These are phyloP conservation scores for Stephania japonica DNA, from an alignment of 164 flowering plant genomes.

Conservation along the genomic window DNA sequence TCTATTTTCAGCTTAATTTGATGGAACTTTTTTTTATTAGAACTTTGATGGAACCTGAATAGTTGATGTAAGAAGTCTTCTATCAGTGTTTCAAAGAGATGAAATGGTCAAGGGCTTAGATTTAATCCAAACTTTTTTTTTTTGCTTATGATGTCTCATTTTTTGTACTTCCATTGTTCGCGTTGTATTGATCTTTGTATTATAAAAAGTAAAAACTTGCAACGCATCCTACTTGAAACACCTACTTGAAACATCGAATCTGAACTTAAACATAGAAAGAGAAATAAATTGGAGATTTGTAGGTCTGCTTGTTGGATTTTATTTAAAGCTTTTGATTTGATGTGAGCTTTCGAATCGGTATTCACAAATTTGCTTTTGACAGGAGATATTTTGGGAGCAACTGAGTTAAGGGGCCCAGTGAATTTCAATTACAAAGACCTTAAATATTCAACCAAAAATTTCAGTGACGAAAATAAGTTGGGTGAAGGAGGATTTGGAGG, in stretches of 20 bases:
- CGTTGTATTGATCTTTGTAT: not conserved
- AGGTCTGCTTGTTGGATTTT: not conserved
- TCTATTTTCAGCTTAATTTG: not conserved
- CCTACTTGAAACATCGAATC: not conserved
- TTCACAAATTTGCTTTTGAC: constrained; percentile 5
- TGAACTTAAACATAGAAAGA: not conserved
- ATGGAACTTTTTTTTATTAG: not conserved
- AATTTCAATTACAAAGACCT: constrained; percentile 38
- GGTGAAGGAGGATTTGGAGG: constrained; percentile 63
- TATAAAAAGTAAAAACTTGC: too few species aligned
- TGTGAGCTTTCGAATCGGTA: too few species aligned
- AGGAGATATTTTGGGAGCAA: constrained; percentile 47
- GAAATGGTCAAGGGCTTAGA: not conserved
- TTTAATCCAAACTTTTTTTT: too few species aligned
- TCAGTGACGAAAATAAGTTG: constrained; percentile 43
- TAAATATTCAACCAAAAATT: constrained; percentile 38
- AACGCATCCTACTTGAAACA: not conserved
- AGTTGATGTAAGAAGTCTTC: too few species aligned
- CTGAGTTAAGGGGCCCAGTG: constrained; percentile 46
- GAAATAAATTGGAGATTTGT: not conserved
- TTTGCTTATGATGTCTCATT: too few species aligned
- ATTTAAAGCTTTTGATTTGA: too few species aligned
- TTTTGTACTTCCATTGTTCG: not conserved
- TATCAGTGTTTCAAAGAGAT: not conserved
- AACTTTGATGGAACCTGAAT: too few species aligned